Base-by-base conservation (phyloP, 306 rosid species). In the Cyclanthera cordifolia region DNA sequence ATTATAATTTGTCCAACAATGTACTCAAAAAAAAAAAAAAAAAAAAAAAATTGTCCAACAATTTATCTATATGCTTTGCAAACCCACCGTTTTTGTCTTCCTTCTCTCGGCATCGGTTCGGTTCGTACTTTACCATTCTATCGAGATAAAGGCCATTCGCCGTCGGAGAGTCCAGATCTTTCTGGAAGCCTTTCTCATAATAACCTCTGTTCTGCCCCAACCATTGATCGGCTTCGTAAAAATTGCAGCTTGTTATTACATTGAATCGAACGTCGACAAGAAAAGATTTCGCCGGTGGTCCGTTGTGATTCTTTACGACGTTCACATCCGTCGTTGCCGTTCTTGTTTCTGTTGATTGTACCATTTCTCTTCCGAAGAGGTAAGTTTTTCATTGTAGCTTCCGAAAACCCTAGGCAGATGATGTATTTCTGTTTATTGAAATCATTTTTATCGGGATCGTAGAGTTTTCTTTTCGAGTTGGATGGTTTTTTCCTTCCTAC, bases 151-250 rank as follows among this genome's bases (percentile, higher is more conserved):
- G 37, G 34, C 53, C 52, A 64, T 43, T 64, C 53, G 19, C 34
- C 69, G 69, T 7, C 69, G 34, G 52, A 32, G 6, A 64, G 6
- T 43, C 49, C 23, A 64, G 69, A 64, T 64, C 69, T 43, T 64
- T 43, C 69, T 64, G 69, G 69, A 64, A 64, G 37, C 53, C 12
- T 10, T 20, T 39, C 41, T 37, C 49, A 8, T 8, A 37, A 37
- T 37, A 37, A 37, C 43, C 43, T 37, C 43, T 34, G 41, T 34
- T 34, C 41, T 34, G 41, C 41, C 43, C 43, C 43, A 11, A 10
- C 43, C 43, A 10, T 7, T 37, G 50, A 20, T 64, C 52, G 34
- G 32, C 53, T 64, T 64, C 52, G 34, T 6, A 37, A 12, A 57
- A 43, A 5, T 1, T 64, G 14, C 21, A 16, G 53, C 43, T 10